Evolutionary conservation across 2,329 filamentous ascomycete species (phyloP).

Genomic region (Aureobasidium musti): DNA sequence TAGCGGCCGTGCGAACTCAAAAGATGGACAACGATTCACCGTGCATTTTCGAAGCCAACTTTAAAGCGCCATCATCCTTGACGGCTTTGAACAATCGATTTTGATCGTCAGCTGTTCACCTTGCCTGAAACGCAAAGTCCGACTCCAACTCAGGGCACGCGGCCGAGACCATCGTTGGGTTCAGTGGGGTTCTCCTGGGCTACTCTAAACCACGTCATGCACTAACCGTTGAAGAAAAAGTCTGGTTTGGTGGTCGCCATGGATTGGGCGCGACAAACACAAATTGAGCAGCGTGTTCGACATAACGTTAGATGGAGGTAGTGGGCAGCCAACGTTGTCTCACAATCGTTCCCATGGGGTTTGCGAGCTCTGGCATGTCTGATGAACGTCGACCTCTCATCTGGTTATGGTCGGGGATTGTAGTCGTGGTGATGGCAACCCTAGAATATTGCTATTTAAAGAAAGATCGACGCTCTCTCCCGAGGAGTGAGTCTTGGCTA

Average conservation of each 20-base stretch:
- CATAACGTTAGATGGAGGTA: background rate
- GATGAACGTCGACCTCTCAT: background rate
- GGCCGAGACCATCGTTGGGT: background rate
- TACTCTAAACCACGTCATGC: slow-evolving; percentile 16
- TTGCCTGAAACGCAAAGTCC: slow-evolving; percentile 7
- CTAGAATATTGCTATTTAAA: slow-evolving; percentile 13
- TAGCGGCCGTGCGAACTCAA: slow-evolving; percentile 15
- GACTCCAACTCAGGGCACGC: slow-evolving; percentile 5
- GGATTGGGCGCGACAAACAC: background rate
- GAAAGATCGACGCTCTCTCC: slow-evolving; percentile 6
- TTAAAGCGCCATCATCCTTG: slow-evolving; percentile 14
- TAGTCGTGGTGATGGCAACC: slow-evolving; percentile 1
- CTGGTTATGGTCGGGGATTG: background rate
- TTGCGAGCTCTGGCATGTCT: background rate
- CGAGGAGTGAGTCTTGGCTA: slow-evolving; percentile 23
- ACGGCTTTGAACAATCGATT: background rate
- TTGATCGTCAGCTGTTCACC: slow-evolving; percentile 4
- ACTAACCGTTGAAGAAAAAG: slow-evolving; percentile 10
- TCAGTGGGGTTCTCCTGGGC: background rate
- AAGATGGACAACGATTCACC: slow-evolving; percentile 16
- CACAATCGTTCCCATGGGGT: background rate
- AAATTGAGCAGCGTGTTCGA: background rate
- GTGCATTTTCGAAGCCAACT: slow-evolving; percentile 16
- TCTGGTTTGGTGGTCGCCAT: background rate
- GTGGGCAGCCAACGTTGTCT: slow-evolving; percentile 3